phyloP scores from a whole-genome alignment of 768 basidiomycete species.

The Galerina marginata region DNA sequence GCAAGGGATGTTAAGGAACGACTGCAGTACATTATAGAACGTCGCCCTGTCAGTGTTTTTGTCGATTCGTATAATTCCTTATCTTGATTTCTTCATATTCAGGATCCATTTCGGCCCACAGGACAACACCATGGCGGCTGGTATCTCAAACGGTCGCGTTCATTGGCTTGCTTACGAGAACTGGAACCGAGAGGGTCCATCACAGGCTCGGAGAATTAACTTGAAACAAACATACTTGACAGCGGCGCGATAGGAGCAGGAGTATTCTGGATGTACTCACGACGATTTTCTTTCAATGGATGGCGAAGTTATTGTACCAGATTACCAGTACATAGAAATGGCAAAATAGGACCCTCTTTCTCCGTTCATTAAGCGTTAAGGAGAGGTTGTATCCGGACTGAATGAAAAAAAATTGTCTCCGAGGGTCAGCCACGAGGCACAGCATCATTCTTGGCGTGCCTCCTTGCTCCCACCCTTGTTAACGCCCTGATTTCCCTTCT shows the following conservation, averaged over 20 bases:
- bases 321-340: no score
- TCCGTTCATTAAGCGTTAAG: no score
- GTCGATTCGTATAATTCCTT: background rate
- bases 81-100: background rate
- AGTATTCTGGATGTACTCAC: no score
- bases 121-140: conserved; percentile 41
- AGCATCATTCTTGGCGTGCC: conserved; percentile 2
- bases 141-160: conserved; percentile 47
- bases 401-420: background rate
- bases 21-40: conserved; percentile 29
- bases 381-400: background rate
- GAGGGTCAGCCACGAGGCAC: conserved; percentile 9
- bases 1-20: conserved; percentile 35
- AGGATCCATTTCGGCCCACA: conserved; percentile 45
- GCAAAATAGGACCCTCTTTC: no score
- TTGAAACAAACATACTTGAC: no score
- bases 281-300: no score
- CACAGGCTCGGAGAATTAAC: no score
- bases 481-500: conserved; percentile 6
- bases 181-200: conserved; percentile 20
- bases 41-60: conserved; percentile 34
- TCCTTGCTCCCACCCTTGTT: background rate
- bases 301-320: no score
- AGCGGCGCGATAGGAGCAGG: no score
- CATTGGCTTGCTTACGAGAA: conserved; percentile 41